phyloP scores from a whole-genome alignment of 1,139 yeast genomes.

The Lizanozyma gosingica region DNA sequence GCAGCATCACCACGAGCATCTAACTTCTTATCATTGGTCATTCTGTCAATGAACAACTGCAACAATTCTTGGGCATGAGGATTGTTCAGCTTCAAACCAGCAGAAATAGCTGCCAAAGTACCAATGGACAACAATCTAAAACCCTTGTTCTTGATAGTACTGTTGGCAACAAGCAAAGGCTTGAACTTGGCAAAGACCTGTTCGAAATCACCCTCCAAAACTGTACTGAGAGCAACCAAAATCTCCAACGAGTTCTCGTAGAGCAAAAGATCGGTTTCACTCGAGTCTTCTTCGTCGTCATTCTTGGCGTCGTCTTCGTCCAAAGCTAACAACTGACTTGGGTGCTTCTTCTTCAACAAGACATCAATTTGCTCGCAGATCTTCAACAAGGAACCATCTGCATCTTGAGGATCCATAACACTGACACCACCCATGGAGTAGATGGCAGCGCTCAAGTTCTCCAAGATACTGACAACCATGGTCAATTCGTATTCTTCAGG shows the following conservation, averaged over 20 bases:
- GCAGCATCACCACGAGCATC: constrained; percentile 96
- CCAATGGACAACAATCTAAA: constrained; percentile 78
- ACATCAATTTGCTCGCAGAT: constrained; percentile 64
- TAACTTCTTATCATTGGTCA: constrained; percentile 68
- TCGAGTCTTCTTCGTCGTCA: constrained; percentile 53
- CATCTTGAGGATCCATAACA: constrained; percentile 46
- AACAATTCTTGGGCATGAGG: constrained; percentile 65
- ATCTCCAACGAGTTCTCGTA: constrained; percentile 85
- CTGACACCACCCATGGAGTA: constrained; percentile 68
- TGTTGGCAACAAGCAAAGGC: constrained; percentile 52
- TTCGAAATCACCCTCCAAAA: constrained; percentile 67
- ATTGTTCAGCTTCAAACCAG: constrained; percentile 62
- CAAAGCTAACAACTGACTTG: constrained; percentile 60
- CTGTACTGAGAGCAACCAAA: constrained; percentile 63
- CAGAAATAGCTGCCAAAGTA: constrained; percentile 80
- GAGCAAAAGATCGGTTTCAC: constrained; percentile 82
- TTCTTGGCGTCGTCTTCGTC: constrained; percentile 45
- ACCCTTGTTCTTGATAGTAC: constrained; percentile 53
- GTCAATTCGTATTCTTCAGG: constrained; percentile 74
- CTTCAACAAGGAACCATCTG: constrained; percentile 52
- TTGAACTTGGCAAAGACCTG: constrained; percentile 69
- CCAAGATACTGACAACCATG: constrained; percentile 74
- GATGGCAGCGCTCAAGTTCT: constrained; percentile 63
- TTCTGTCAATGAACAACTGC: constrained; percentile 57
- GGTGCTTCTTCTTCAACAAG: constrained; percentile 71